Evolutionary conservation across 163 green algal genomes (phyloP).

Genomic region (Smithsoniella earleae): DNA sequence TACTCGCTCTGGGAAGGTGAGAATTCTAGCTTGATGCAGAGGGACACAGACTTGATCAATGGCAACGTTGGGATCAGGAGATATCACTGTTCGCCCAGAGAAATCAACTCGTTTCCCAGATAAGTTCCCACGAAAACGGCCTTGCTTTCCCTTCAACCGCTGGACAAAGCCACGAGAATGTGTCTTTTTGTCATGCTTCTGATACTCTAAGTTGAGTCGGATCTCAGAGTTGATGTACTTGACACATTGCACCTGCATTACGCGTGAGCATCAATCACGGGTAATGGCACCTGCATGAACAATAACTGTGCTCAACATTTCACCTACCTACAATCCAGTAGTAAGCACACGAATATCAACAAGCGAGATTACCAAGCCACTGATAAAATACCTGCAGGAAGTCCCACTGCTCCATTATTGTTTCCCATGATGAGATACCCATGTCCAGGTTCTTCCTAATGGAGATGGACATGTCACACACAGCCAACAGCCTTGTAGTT

Average conservation of each 20-base stretch:
- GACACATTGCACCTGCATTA: constrained; percentile 48
- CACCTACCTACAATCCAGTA: too few relatives aligned
- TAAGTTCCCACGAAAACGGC: constrained; percentile 95
- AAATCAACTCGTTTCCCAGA: constrained; percentile 97
- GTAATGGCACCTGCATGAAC: too few relatives aligned
- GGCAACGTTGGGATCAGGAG: constrained; percentile 91
- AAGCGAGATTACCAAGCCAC: background rate
- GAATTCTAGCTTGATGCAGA: constrained; percentile 72
- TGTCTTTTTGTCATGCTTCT: constrained; percentile 30
- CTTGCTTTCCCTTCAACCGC: constrained; percentile 97
- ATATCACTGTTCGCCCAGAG: constrained; percentile 92
- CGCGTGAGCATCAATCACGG: too few relatives aligned
- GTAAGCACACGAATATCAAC: too few relatives aligned
- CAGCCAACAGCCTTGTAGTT: constrained; percentile 88
- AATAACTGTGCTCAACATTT: too few relatives aligned
- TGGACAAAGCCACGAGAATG: constrained; percentile 83
- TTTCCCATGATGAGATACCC: constrained; percentile 47
- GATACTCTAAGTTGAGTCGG: constrained; percentile 15
- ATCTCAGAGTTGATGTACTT: constrained; percentile 70
- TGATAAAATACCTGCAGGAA: constrained; percentile 71
- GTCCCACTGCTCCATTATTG: constrained; percentile 95
- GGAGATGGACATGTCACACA: constrained; percentile 49
- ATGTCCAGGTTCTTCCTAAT: constrained; percentile 74
- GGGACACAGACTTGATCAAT: constrained; percentile 88
- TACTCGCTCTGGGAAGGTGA: constrained; percentile 93